These are phyloP conservation scores for Aspergillus ustus DNA, from an alignment of 2,329 filamentous ascomycete species.

Conservation along the genomic window DNA sequence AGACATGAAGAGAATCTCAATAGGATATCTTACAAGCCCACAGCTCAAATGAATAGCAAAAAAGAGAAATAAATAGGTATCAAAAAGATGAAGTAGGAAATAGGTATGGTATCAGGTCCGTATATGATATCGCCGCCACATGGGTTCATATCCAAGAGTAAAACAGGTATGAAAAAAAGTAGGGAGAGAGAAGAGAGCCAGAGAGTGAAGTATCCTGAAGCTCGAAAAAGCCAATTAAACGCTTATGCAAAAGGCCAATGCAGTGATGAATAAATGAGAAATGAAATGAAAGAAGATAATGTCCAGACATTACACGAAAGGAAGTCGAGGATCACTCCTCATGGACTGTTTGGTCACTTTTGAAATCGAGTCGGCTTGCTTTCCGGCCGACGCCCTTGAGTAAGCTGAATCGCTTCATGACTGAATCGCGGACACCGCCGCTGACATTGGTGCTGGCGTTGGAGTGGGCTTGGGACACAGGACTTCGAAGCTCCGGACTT, in stretches of 20 bases:
- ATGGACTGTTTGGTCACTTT: conserved; percentile 34
- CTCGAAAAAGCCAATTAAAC: conserved; percentile 15
- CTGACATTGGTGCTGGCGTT: conserved; percentile 29
- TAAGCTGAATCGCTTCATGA: conserved; percentile 79
- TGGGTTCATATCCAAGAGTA: conserved; percentile 17
- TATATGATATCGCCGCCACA: conserved; percentile 13
- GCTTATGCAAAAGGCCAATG: conserved; percentile 23
- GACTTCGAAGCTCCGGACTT: conserved; percentile 26
- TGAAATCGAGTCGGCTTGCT: conserved; percentile 59
- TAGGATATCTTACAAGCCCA: conserved; percentile 18
- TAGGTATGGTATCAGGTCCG: conserved; percentile 7
- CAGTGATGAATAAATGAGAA: conserved; percentile 5
- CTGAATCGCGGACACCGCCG: conserved; percentile 58
- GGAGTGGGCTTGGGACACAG: conserved; percentile 45
- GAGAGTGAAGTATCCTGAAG: background rate
- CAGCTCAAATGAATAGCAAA: conserved; percentile 15
- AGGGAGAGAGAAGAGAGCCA: conserved; percentile 12
- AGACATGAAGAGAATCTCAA: background rate
- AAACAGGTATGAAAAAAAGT: conserved; percentile 20
- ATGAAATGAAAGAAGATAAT: conserved; percentile 22
- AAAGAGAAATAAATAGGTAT: conserved; percentile 17
- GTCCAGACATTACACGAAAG: conserved; percentile 32
- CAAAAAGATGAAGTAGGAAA: conserved; percentile 12
- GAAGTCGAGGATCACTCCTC: conserved; percentile 41
- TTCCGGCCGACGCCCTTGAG: conserved; percentile 73